Conservation (phyloP, 2,329 filamentous ascomycete genomes). For the Corynespora cassiicola region DNA sequence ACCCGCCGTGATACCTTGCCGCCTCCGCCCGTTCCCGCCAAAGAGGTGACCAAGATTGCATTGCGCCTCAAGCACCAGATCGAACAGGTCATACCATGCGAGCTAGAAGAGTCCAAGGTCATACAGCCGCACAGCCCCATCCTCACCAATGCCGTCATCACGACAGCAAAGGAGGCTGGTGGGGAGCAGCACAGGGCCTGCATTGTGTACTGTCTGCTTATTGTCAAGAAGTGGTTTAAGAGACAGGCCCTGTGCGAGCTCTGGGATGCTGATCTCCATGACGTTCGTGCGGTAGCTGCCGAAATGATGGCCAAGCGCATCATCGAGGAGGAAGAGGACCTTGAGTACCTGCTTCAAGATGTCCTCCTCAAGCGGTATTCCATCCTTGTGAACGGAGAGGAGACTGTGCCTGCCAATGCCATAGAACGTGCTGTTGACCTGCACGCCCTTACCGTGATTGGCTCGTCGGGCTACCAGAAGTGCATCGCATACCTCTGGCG, state of each 20-base stretch:
- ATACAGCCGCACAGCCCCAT: slow-evolving; percentile 83
- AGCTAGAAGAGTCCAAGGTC: slow-evolving; percentile 78
- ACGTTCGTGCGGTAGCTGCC: slow-evolving; percentile 79
- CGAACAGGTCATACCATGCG: slow-evolving; percentile 87
- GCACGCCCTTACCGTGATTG: slow-evolving; percentile 87
- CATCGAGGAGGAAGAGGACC: slow-evolving; percentile 85
- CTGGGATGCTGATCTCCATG: slow-evolving; percentile 89
- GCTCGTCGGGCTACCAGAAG: slow-evolving; percentile 93
- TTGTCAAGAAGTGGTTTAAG: slow-evolving; percentile 78
- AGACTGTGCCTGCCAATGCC: slow-evolving; percentile 81
- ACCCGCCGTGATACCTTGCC: slow-evolving; percentile 65
- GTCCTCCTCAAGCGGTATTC: slow-evolving; percentile 90
- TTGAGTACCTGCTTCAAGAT: slow-evolving; percentile 77
- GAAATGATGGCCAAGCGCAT: slow-evolving; percentile 90
- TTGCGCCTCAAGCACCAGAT: slow-evolving; percentile 90
- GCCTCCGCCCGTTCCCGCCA: slow-evolving; percentile 73
- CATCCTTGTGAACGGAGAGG: slow-evolving; percentile 73
- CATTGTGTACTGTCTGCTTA: slow-evolving; percentile 82
- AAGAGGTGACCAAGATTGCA: slow-evolving; percentile 87
- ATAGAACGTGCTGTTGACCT: slow-evolving; percentile 93
- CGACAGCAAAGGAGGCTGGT: slow-evolving; percentile 82
- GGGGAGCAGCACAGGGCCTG: slow-evolving; percentile 76
- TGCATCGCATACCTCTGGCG: slow-evolving; percentile 93
- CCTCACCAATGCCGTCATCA: slow-evolving; percentile 80
- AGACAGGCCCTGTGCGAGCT: slow-evolving; percentile 81